Conservation (phyloP, 495 filamentous ascomycete species). For the Xylaria curta region DNA sequence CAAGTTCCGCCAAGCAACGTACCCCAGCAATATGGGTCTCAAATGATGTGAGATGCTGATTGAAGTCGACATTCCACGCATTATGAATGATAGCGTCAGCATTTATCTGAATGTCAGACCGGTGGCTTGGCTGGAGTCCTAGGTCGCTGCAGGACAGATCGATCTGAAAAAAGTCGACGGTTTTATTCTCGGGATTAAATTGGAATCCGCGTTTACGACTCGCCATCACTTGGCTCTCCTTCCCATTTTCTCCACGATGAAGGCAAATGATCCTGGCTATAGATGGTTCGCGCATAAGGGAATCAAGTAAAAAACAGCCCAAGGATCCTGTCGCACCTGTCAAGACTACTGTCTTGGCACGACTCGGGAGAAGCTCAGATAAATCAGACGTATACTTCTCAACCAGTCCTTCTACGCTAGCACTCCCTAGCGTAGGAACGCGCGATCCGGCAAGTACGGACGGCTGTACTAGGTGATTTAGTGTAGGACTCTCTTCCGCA, state of each 20-base stretch:
- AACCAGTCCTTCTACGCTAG: neutral
- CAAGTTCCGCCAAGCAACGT: neutral
- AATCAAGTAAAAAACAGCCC: neutral
- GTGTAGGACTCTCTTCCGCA: neutral
- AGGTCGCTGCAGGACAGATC: neutral
- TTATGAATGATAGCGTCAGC: constrained; percentile 1
- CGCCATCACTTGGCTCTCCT: neutral
- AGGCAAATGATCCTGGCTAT: neutral
- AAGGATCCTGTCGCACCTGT: neutral
- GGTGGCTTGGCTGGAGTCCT: neutral
- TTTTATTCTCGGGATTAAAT: neutral
- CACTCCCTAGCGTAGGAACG: neutral
- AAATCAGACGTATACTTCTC: neutral
- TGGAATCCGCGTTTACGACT: neutral
- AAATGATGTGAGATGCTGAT: constrained; percentile 9
- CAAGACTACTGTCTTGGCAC: constrained; percentile 1
- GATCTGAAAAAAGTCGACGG: neutral
- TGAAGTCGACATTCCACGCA: neutral
- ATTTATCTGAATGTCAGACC: neutral
- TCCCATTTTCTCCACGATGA: neutral
- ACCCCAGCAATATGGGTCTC: constrained; percentile 7
- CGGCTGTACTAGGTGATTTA: neutral
- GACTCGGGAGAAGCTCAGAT: neutral
- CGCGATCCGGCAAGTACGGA: neutral
- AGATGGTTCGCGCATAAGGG: neutral